These are phyloP conservation scores for Cystobasidium sp. DNA, from an alignment of 1,284 basidiomycete species.

Conservation along the genomic window DNA sequence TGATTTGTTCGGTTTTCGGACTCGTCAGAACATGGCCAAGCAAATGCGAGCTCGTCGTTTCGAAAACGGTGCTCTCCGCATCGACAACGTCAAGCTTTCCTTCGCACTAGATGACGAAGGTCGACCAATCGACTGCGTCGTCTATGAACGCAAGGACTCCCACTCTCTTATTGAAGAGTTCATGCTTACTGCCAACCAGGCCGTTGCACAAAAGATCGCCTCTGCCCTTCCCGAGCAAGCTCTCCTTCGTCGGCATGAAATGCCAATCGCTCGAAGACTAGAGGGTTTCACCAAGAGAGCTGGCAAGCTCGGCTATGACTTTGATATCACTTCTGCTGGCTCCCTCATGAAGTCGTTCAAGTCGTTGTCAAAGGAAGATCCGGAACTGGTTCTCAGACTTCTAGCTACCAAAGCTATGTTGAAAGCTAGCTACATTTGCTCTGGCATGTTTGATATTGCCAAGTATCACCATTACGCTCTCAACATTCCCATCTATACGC, in stretches of 20 bases:
- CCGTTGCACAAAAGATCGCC: constrained; percentile 90
- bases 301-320: constrained; percentile 75
- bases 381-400: constrained; percentile 67
- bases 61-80: constrained; percentile 75
- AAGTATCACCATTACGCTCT: constrained; percentile 95
- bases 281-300: constrained; percentile 80
- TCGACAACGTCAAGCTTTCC: constrained; percentile 72
- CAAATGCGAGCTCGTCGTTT: constrained; percentile 76
- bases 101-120: constrained; percentile 83
- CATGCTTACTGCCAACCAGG: constrained; percentile 88
- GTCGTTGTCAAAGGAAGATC: constrained; percentile 67
- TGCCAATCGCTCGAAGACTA: constrained; percentile 84
- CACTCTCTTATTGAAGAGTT: constrained; percentile 91
- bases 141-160: constrained; percentile 70
- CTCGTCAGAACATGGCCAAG: constrained; percentile 64
- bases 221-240: constrained; percentile 93
- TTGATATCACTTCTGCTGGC: constrained; percentile 79
- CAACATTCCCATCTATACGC: constrained; percentile 90
- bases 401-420: constrained; percentile 87
- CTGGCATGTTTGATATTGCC: constrained; percentile 98
- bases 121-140: constrained; percentile 77
- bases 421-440: constrained; percentile 95
- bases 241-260: constrained; percentile 89
- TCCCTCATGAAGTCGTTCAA: constrained; percentile 83
- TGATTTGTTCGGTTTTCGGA: constrained; percentile 18